A percentile compares a stretch with the other conserved stretches of the same genome.
Evolutionary conservation across 805 yeast genomes (phyloP).

Genomic region (Ascoidea rubescens): DNA sequence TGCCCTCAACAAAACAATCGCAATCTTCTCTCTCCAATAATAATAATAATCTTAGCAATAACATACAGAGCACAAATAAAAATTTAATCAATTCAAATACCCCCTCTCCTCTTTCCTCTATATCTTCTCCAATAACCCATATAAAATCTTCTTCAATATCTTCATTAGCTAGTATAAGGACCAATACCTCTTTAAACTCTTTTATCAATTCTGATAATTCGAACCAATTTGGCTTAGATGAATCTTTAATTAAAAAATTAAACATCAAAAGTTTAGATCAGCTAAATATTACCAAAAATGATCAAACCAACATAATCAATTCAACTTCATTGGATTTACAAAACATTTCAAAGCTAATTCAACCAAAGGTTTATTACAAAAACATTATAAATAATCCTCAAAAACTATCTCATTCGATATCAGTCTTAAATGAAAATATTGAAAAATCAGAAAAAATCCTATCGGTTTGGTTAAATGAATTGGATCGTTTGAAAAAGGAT

Average conservation of each 20-base stretch:
- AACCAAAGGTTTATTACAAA: not conserved
- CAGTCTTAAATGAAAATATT: no score
- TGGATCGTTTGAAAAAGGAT: constrained; percentile 39
- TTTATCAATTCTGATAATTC: not conserved
- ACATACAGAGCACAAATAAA: constrained; percentile 12
- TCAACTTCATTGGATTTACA: constrained; percentile 5
- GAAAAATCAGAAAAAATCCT: constrained; percentile 23
- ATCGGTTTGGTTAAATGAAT: constrained; percentile 37
- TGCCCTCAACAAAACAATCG: constrained; percentile 13
- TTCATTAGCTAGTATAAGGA: not conserved
- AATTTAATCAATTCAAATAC: no score
- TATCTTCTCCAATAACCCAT: no score
- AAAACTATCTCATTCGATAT: no score
- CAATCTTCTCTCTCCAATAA: not conserved
- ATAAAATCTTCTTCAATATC: not conserved
- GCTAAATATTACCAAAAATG: not conserved
- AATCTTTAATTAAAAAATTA: no score
- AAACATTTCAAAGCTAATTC: constrained; percentile 2
- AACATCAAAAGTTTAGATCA: no score
- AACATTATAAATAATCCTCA: no score
- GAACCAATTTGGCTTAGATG: no score
- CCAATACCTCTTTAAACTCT: not conserved
- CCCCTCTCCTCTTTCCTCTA: no score
- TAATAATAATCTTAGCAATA: constrained; percentile 9
- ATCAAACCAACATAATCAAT: not conserved